phyloP scores from a whole-genome alignment of 208 protist genomes.

The Acanthamoeba lenticulata region DNA sequence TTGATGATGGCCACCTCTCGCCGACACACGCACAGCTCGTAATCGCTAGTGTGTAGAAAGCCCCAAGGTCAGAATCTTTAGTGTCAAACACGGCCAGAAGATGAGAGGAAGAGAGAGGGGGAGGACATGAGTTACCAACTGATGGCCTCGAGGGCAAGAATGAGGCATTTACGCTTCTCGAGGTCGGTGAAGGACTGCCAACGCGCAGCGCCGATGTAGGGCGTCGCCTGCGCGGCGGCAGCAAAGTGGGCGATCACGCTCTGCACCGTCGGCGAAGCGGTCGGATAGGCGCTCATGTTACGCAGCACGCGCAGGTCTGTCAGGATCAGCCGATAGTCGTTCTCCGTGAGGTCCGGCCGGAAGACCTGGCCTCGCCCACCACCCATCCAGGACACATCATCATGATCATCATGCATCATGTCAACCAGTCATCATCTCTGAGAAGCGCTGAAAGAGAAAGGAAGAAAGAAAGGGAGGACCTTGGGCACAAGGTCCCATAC shows the following conservation, averaged over 20 bases:
- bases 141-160: slow-evolving; percentile 21
- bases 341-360: not conserved
- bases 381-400: not conserved
- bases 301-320: not conserved
- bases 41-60: slow-evolving; percentile 5
- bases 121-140: too few species aligned
- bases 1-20: not conserved
- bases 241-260: not conserved
- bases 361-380: not conserved
- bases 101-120: too few species aligned
- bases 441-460: not conserved
- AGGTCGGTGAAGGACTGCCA: slow-evolving; percentile 15
- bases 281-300: not conserved
- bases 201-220: not conserved
- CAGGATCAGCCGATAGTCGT: not conserved
- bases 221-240: not conserved
- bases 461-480: not conserved
- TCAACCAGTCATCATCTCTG: too few species aligned
- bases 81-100: too few species aligned
- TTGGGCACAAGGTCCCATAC: not conserved
- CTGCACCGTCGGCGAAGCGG: not conserved
- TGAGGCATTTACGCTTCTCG: slow-evolving; percentile 24
- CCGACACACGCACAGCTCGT: not conserved
- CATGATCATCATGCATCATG: not conserved
- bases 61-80: too few species aligned